phyloP scores from a whole-genome alignment of 2,329 filamentous ascomycete genomes.

The Scopulariopsis brevicaulis region DNA sequence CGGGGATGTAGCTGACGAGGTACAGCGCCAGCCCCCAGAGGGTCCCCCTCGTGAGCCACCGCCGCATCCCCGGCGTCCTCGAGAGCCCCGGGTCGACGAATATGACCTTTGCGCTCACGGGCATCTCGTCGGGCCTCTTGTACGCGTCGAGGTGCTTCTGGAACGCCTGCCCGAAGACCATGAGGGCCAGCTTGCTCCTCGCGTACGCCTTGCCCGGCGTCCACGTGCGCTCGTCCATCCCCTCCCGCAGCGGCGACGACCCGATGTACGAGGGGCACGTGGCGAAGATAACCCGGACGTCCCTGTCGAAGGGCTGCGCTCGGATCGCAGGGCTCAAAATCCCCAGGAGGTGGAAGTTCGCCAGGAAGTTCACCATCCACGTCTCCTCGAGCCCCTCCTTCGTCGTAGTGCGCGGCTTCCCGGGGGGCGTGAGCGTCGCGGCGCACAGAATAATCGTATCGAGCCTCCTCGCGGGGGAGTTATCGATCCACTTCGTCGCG shows the following conservation, averaged over 20 bases:
- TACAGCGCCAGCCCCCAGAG: slow-evolving; percentile 72
- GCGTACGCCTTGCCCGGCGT: slow-evolving; percentile 48
- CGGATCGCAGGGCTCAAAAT: slow-evolving; percentile 85
- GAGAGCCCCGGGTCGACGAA: slow-evolving; percentile 79
- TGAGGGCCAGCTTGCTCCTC: slow-evolving; percentile 66
- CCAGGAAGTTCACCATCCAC: slow-evolving; percentile 91
- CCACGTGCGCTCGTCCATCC: slow-evolving; percentile 36
- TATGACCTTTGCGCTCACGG: slow-evolving; percentile 72
- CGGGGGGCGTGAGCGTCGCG: slow-evolving; percentile 61
- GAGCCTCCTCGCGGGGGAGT: slow-evolving; percentile 74
- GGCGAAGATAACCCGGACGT: slow-evolving; percentile 77
- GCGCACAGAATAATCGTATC: slow-evolving; percentile 89
- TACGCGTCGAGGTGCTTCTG: slow-evolving; percentile 86
- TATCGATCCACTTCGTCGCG: slow-evolving; percentile 97
- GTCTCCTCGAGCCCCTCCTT: slow-evolving; percentile 75
- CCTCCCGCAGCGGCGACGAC: slow-evolving; percentile 53
- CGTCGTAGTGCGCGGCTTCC: slow-evolving; percentile 48
- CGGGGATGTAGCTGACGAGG: slow-evolving; percentile 63
- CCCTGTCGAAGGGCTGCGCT: slow-evolving; percentile 85
- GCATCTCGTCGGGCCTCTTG: slow-evolving; percentile 70
- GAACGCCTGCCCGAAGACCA: slow-evolving; percentile 80
- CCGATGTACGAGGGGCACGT: slow-evolving; percentile 85
- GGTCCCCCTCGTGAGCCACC: slow-evolving; percentile 79
- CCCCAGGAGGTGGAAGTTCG: slow-evolving; percentile 88
- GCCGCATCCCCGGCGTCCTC: slow-evolving; percentile 75